Conservation (phyloP, 257 asterid genomes). For the Echium plantagineum region DNA sequence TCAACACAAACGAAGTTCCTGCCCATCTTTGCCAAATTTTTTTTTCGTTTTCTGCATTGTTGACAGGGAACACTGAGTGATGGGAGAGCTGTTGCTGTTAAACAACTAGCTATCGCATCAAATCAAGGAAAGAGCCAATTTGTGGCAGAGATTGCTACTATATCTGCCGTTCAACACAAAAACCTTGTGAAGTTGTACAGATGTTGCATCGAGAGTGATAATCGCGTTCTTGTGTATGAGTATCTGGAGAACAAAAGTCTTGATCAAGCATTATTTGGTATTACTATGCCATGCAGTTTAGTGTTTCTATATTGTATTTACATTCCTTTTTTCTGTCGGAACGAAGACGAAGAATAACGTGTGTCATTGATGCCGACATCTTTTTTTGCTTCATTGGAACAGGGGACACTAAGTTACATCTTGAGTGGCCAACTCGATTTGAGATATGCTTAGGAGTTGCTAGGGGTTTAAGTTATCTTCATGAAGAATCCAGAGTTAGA, state of each 20-base stretch:
- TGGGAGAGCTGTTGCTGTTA: constrained; percentile 69
- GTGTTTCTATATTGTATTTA: background rate
- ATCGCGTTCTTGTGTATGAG: constrained; percentile 72
- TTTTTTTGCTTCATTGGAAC: constrained; percentile 15
- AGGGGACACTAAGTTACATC: constrained; percentile 33
- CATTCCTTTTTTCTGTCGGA: background rate
- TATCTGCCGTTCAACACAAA: constrained; percentile 88
- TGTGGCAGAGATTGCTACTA: constrained; percentile 75
- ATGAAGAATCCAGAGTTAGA: constrained; percentile 57
- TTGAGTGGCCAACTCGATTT: constrained; percentile 61
- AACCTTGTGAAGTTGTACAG: constrained; percentile 72
- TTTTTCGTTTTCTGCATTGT: too few relatives aligned
- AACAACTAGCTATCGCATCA: constrained; percentile 64
- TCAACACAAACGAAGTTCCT: too few relatives aligned
- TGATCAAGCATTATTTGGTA: constrained; percentile 54
- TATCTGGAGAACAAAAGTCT: constrained; percentile 73
- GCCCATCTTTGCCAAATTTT: too few relatives aligned
- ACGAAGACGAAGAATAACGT: background rate
- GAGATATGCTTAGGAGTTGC: constrained; percentile 75
- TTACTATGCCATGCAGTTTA: background rate
- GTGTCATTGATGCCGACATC: background rate
- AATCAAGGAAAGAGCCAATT: constrained; percentile 84
- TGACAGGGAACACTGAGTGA: constrained; percentile 61
- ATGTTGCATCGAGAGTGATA: constrained; percentile 75
- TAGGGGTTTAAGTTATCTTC: constrained; percentile 64